Percentiles rank a stretch among this genome's conserved stretches.
Conservation (phyloP, 495 filamentous ascomycete genomes). For the Podospora appendiculata region DNA sequence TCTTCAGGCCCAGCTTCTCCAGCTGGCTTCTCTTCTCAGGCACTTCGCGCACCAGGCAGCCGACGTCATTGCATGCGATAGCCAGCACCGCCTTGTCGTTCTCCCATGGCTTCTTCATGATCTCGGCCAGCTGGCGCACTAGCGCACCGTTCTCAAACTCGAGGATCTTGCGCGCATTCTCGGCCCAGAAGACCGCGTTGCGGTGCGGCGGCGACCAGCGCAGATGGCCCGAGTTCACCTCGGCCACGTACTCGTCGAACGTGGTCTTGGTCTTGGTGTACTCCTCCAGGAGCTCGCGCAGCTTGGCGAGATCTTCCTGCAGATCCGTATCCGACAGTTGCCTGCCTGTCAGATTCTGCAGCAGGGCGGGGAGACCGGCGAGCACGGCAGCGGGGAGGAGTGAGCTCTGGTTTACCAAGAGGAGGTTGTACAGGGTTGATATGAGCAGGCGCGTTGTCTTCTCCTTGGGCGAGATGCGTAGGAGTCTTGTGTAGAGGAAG, state of each 20-base stretch:
- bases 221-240: conserved; percentile 81
- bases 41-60: conserved; percentile 79
- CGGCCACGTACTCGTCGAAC: conserved; percentile 89
- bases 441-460: conserved; percentile 92
- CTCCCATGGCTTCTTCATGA: conserved; percentile 79
- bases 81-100: conserved; percentile 93
- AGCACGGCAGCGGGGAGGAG: conserved; percentile 77
- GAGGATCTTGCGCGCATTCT: conserved; percentile 88
- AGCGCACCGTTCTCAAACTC: conserved; percentile 75
- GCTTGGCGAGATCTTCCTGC: conserved; percentile 68
- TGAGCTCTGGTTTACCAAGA: conserved; percentile 62
- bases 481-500: conserved; percentile 79
- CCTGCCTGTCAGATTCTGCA: conserved; percentile 71
- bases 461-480: conserved; percentile 90
- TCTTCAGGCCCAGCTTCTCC: conserved; percentile 87
- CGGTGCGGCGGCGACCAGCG: conserved; percentile 95
- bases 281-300: conserved; percentile 77
- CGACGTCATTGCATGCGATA: conserved; percentile 92
- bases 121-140: conserved; percentile 77
- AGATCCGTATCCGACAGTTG: conserved; percentile 87
- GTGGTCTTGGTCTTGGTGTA: conserved; percentile 96
- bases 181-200: conserved; percentile 83
- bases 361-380: conserved; percentile 70
- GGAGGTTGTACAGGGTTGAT: conserved; percentile 81
- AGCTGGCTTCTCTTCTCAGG: conserved; percentile 76